These are phyloP conservation scores for Fraxinus platypoda DNA, from an alignment of 305 asterid genomes.

Conservation along the genomic window DNA sequence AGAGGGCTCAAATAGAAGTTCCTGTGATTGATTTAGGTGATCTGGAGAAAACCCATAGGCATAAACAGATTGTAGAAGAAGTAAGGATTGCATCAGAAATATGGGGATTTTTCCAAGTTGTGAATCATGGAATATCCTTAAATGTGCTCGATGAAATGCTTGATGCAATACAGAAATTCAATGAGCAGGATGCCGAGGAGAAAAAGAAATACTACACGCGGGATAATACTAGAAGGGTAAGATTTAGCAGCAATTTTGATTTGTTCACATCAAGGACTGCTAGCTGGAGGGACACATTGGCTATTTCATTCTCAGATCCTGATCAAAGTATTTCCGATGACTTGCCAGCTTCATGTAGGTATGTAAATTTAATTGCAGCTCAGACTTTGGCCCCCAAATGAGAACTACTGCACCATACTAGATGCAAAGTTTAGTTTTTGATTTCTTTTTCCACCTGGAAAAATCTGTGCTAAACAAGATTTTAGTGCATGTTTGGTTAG, in stretches of 20 bases:
- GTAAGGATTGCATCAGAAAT: conserved; percentile 39
- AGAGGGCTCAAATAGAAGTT: conserved; percentile 18
- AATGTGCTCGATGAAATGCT: conserved; percentile 35
- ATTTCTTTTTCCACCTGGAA: too few species aligned
- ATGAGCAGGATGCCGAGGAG: conserved; percentile 31
- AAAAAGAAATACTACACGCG: conserved; percentile 35
- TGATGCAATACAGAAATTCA: conserved; percentile 19
- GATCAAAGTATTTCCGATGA: background rate
- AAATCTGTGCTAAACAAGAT: background rate
- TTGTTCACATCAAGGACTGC: conserved; percentile 29
- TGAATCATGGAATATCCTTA: conserved; percentile 41
- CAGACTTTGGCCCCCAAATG: too few species aligned
- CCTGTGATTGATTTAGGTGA: conserved; percentile 46
- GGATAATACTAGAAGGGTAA: conserved; percentile 23
- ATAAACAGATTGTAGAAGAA: conserved; percentile 28
- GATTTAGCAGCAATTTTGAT: conserved; percentile 28
- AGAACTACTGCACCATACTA: too few species aligned
- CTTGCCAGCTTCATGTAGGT: conserved; percentile 34
- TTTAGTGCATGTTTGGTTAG: background rate
- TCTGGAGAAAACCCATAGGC: conserved; percentile 11
- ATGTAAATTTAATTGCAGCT: background rate
- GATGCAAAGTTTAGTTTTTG: too few species aligned
- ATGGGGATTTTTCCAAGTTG: conserved; percentile 50
- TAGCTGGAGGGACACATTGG: conserved; percentile 38
- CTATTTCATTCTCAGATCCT: conserved; percentile 8